Percentiles rank a stretch among this genome's conserved stretches.
phyloP scores from a whole-genome alignment of 345 rosid genomes.

The Nephelium lappaceum region DNA sequence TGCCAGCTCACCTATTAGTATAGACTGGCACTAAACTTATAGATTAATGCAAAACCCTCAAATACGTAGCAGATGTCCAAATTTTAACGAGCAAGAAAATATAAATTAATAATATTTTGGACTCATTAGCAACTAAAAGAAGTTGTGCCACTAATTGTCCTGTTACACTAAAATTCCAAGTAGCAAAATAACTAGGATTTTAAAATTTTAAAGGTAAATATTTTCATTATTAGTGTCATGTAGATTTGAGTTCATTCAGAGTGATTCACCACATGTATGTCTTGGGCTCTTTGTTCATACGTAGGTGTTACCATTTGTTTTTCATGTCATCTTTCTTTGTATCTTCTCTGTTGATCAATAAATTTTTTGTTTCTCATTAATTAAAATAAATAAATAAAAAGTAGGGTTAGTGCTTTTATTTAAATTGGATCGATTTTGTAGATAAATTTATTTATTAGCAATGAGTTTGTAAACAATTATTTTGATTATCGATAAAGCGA shows the following conservation, averaged over 20 bases:
- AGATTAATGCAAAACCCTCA: neutral
- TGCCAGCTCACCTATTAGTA: neutral
- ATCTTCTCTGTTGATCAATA: neutral
- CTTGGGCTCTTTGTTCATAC: neutral
- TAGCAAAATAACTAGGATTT: neutral
- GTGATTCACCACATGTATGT: neutral
- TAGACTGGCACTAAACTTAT: neutral
- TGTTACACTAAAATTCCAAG: neutral
- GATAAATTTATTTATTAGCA: neutral
- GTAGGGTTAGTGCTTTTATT: neutral
- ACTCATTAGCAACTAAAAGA: neutral
- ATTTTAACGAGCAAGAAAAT: neutral
- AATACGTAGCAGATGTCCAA: neutral
- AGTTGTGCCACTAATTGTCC: neutral
- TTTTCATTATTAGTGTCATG: neutral
- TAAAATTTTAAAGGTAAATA: neutral
- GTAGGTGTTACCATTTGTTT: neutral
- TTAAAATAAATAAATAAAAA: neutral
- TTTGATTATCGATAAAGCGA: neutral
- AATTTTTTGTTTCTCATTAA: neutral
- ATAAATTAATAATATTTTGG: neutral
- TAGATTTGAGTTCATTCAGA: neutral
- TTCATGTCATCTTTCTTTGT: neutral
- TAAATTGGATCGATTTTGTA: neutral
- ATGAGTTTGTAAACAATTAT: neutral